Conservation (phyloP, 441 rosid genomes). For the Gossypium gossypioides region DNA sequence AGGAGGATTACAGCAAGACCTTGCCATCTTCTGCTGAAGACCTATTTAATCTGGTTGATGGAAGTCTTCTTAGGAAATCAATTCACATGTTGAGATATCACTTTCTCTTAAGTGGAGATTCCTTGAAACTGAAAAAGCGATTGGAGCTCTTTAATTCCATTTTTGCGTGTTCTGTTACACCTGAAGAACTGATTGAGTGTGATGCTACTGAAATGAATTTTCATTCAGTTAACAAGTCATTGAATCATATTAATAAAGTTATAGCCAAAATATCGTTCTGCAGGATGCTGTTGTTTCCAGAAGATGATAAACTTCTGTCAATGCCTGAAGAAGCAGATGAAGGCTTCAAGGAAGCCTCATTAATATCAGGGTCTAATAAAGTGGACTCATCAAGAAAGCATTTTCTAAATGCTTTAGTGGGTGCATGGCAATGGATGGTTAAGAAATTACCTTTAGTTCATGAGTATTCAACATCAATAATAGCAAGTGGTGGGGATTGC, state of each 20-base stretch:
- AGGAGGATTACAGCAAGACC: conserved; percentile 44
- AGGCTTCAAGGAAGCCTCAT: conserved; percentile 22
- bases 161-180: conserved; percentile 26
- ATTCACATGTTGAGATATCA: conserved; percentile 51
- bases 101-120: conserved; percentile 38
- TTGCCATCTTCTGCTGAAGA: conserved; percentile 44
- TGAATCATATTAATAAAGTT: conserved; percentile 51
- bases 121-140: conserved; percentile 35
- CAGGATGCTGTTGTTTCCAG: conserved; percentile 51
- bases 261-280: conserved; percentile 53
- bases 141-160: conserved; percentile 50
- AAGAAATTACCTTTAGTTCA: conserved; percentile 36
- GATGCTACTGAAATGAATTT: conserved; percentile 37
- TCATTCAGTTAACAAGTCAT: conserved; percentile 32
- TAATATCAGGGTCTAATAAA: conserved; percentile 24
- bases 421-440: conserved; percentile 56
- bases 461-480: conserved; percentile 17
- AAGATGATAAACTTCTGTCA: conserved; percentile 22
- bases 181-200: conserved; percentile 48
- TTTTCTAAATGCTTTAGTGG: conserved; percentile 45
- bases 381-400: conserved; percentile 34
- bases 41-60: conserved; percentile 42
- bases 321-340: conserved; percentile 25
- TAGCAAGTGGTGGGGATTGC: conserved; percentile 24
- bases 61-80: conserved; percentile 70